phyloP scores from a whole-genome alignment of 2,329 filamentous ascomycete genomes.

The Hymenoscyphus salicellus region DNA sequence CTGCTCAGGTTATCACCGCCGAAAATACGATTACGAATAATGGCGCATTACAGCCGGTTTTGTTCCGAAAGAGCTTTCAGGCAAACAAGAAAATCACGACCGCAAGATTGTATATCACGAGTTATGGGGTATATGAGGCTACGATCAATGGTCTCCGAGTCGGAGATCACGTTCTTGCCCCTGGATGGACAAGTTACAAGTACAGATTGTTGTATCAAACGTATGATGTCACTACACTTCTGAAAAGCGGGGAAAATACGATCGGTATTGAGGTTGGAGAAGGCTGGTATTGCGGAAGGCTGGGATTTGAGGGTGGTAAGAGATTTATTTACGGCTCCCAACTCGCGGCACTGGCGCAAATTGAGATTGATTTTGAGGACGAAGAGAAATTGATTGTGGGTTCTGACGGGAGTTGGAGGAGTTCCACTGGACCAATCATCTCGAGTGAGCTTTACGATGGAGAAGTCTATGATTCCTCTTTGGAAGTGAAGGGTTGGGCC shows the following conservation, averaged over 20 bases:
- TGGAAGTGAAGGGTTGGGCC: slow-evolving; percentile 34
- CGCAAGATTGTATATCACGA: slow-evolving; percentile 39
- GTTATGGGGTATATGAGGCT: slow-evolving; percentile 38
- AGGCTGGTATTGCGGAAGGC: slow-evolving; percentile 48
- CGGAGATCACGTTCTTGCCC: slow-evolving; percentile 37
- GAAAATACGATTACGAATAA: slow-evolving; percentile 8
- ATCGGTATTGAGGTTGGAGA: slow-evolving; percentile 46
- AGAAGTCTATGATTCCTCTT: slow-evolving; percentile 47
- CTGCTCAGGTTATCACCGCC: slow-evolving; percentile 27
- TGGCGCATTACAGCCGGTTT: slow-evolving; percentile 33
- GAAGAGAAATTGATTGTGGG: slow-evolving; percentile 33
- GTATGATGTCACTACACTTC: slow-evolving; percentile 47
- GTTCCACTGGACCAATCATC: slow-evolving; percentile 36
- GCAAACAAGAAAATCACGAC: slow-evolving; percentile 14
- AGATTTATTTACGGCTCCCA: slow-evolving; percentile 42
- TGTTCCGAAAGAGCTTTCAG: slow-evolving; percentile 38
- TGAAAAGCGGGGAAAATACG: slow-evolving; percentile 40
- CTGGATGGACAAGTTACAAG: slow-evolving; percentile 46
- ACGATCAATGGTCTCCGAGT: slow-evolving; percentile 38
- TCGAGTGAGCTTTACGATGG: slow-evolving; percentile 48
- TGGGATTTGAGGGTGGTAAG: slow-evolving; percentile 36
- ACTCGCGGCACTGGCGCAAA: slow-evolving; percentile 40
- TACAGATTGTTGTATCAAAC: slow-evolving; percentile 52
- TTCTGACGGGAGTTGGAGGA: slow-evolving; percentile 42
- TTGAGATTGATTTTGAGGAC: slow-evolving; percentile 39